These are phyloP conservation scores for Saccharomycopsis sp. DNA, from an alignment of 805 yeast species.

Conservation along the genomic window DNA sequence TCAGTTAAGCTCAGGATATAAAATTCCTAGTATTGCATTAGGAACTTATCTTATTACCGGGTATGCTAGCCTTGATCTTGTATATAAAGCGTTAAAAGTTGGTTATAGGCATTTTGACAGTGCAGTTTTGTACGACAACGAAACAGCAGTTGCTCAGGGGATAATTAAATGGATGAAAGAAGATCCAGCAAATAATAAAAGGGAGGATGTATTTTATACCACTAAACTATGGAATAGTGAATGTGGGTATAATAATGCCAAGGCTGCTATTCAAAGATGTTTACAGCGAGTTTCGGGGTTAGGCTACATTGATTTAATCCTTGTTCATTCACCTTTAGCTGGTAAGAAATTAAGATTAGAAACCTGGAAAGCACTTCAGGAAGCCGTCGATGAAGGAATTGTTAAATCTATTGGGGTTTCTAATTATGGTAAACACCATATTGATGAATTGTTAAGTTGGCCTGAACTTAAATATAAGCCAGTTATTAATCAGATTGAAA, in stretches of 20 bases:
- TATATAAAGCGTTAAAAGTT: conserved; percentile 47
- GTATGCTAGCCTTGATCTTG: conserved; percentile 35
- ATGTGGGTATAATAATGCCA: conserved; percentile 53
- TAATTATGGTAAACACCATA: conserved; percentile 54
- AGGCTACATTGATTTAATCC: conserved; percentile 63
- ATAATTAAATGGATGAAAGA: conserved; percentile 45
- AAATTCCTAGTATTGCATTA: conserved; percentile 49
- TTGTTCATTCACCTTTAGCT: conserved; percentile 59
- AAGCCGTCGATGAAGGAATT: conserved; percentile 50
- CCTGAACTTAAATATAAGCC: conserved; percentile 49
- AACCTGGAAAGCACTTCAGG: conserved; percentile 71
- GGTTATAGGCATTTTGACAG: conserved; percentile 76
- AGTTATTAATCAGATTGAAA: conserved; percentile 74
- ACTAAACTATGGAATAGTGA: conserved; percentile 70
- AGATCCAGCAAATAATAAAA: conserved; percentile 36
- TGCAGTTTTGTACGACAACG: conserved; percentile 64
- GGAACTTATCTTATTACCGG: conserved; percentile 46
- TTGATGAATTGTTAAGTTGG: conserved; percentile 56
- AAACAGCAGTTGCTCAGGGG: conserved; percentile 53
- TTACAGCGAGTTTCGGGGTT: conserved; percentile 44
- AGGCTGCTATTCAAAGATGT: conserved; percentile 50
- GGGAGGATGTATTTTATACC: conserved; percentile 54
- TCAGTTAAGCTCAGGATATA: conserved; percentile 46
- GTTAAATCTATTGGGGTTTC: conserved; percentile 73
- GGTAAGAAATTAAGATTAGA: conserved; percentile 45